Evolutionary conservation across 805 yeast genomes (phyloP).

Genomic region (Starmera pachycereana): DNA sequence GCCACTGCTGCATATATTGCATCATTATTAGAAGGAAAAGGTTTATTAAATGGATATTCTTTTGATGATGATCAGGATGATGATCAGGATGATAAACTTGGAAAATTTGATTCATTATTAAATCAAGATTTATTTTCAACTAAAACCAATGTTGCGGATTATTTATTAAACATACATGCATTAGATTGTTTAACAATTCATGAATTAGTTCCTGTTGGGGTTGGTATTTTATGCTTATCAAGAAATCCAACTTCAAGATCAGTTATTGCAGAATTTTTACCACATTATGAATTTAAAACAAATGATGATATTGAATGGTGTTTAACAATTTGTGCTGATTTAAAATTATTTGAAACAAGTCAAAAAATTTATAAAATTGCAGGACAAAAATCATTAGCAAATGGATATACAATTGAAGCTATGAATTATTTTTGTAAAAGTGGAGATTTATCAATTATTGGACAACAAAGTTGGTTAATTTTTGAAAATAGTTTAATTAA

Average conservation of each 20-base stretch:
- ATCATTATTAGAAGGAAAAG: conserved; percentile 53
- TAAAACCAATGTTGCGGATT: conserved; percentile 35
- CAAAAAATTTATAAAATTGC: conserved; percentile 34
- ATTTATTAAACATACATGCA: conserved; percentile 45
- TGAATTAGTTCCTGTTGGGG: conserved; percentile 53
- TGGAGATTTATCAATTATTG: conserved; percentile 40
- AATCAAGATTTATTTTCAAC: conserved; percentile 23
- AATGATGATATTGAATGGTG: conserved; percentile 79
- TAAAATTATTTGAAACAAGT: conserved; percentile 50
- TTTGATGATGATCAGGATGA: conserved; percentile 20
- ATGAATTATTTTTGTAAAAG: conserved; percentile 54
- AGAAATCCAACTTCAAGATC: conserved; percentile 32
- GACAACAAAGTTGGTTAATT: conserved; percentile 46
- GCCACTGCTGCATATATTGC: conserved; percentile 57
- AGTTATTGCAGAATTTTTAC: conserved; percentile 47
- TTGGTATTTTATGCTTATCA: conserved; percentile 47
- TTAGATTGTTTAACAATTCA: conserved; percentile 42
- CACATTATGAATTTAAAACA: conserved; percentile 48
- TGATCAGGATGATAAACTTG: conserved; percentile 5
- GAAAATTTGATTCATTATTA: conserved; percentile 2
- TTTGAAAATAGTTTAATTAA: conserved; percentile 49
- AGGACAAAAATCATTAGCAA: conserved; percentile 15
- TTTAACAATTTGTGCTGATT: conserved; percentile 58
- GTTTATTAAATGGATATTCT: conserved; percentile 35
- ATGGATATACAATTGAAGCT: conserved; percentile 40